phyloP scores from a whole-genome alignment of 139 green algal genomes.

The Chlamydomonas incerta region DNA sequence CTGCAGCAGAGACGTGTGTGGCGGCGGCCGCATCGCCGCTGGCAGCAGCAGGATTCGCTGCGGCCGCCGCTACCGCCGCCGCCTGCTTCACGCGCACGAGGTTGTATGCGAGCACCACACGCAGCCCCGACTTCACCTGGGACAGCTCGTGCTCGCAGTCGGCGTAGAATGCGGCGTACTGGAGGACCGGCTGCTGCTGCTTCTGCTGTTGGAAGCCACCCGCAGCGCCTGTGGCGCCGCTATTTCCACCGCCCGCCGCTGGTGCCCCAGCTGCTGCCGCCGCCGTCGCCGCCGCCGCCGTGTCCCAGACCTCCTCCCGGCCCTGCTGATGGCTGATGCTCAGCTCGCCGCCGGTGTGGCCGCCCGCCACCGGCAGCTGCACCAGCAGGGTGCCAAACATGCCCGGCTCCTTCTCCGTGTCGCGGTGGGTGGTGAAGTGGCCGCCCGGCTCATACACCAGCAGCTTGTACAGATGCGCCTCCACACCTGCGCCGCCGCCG shows the following conservation, averaged over 20 bases:
- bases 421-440: constrained; percentile 29
- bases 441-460: constrained; percentile 39
- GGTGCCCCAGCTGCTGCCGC: too few species aligned
- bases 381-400: constrained; percentile 41
- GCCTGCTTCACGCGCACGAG: background rate
- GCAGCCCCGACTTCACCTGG: constrained; percentile 7
- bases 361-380: constrained; percentile 39
- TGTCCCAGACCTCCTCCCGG: background rate
- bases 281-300: background rate
- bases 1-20: too few species aligned
- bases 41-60: too few species aligned
- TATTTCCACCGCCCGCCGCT: too few species aligned
- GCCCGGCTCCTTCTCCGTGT: constrained; percentile 34
- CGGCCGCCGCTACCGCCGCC: background rate
- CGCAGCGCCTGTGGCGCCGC: background rate
- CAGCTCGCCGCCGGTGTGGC: constrained; percentile 19
- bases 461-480: constrained; percentile 42
- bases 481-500: background rate
- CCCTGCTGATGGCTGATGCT: background rate
- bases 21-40: too few species aligned
- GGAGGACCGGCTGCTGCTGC: background rate
- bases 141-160: constrained; percentile 43
- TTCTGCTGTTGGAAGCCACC: too few species aligned
- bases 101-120: constrained; percentile 35
- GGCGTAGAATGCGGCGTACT: constrained; percentile 36